Conservation (phyloP, 2,329 filamentous ascomycete genomes). For the Pseudogymnoascus verrucosus region DNA sequence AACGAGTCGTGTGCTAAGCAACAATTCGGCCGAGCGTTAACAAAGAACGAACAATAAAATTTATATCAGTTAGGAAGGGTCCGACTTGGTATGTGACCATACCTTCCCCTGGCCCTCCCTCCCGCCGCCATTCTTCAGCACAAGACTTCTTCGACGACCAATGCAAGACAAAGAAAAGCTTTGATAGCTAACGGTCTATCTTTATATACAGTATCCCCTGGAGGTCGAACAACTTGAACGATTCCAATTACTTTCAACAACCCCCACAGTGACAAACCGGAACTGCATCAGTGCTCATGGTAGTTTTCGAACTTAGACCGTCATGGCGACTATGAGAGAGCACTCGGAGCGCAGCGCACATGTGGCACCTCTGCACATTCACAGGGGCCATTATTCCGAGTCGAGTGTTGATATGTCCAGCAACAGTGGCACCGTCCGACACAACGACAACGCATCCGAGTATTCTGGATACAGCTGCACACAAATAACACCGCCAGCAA, state of each 20-base stretch:
- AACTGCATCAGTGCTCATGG: neutral
- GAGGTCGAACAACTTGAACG: neutral
- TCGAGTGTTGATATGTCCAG: conserved; percentile 1
- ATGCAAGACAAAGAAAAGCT: neutral
- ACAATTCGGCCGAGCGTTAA: neutral
- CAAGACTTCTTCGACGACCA: neutral
- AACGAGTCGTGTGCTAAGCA: neutral
- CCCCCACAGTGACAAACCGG: neutral
- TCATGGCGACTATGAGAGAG: conserved; percentile 10
- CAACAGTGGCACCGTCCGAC: neutral
- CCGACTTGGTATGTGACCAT: conserved; percentile 9
- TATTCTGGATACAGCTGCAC: conserved; percentile 21
- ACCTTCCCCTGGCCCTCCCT: neutral
- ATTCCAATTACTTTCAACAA: neutral
- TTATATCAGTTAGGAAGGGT: conserved; percentile 3
- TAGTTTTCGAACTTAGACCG: conserved; percentile 1
- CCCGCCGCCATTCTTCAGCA: neutral
- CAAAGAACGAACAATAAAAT: neutral
- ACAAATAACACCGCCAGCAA: conserved; percentile 71
- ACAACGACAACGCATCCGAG: neutral
- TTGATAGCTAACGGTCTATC: neutral
- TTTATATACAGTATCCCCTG: conserved; percentile 1
- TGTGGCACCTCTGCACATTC: conserved; percentile 8
- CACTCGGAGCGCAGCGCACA: neutral
- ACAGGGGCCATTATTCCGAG: neutral